A percentile compares a stretch with the other conserved stretches of the same genome.
phyloP scores from a whole-genome alignment of 768 basidiomycete genomes.

The Lanmaoa pseudosensibilis region DNA sequence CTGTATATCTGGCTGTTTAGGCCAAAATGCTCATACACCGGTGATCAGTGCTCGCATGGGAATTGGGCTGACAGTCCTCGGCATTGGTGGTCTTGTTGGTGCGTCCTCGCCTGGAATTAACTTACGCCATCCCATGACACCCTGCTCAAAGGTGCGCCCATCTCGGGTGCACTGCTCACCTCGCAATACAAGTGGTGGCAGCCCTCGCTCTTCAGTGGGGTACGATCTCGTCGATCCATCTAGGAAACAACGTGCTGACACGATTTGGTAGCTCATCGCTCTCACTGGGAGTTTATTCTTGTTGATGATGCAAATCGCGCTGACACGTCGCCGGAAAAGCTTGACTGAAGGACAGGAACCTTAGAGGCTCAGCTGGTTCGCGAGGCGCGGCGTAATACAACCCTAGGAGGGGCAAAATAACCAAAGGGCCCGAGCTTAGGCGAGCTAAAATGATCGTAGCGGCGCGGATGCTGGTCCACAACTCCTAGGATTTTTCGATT shows the following conservation, averaged over 20 bases:
- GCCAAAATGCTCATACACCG: neutral
- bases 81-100: conserved; percentile 23
- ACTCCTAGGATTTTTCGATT: no score
- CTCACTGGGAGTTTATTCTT: conserved; percentile 7
- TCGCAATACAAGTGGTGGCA: conserved; percentile 55
- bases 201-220: conserved; percentile 51
- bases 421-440: no score
- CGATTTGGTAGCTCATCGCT: conserved; percentile 2
- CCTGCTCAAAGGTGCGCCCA: conserved; percentile 44
- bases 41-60: conserved; percentile 30
- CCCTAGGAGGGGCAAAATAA: neutral
- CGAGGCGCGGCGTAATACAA: neutral
- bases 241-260: neutral
- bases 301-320: conserved; percentile 5
- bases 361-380: neutral
- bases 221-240: conserved; percentile 7
- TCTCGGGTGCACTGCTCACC: conserved; percentile 55
- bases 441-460: no score
- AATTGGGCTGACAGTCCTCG: conserved; percentile 4
- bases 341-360: neutral
- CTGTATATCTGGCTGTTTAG: neutral
- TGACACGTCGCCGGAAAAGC: conserved; percentile 3
- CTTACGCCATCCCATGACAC: neutral
- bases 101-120: conserved; percentile 5
- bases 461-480: no score